phyloP scores from a whole-genome alignment of 495 filamentous ascomycete species.

The Neurospora cerealis region DNA sequence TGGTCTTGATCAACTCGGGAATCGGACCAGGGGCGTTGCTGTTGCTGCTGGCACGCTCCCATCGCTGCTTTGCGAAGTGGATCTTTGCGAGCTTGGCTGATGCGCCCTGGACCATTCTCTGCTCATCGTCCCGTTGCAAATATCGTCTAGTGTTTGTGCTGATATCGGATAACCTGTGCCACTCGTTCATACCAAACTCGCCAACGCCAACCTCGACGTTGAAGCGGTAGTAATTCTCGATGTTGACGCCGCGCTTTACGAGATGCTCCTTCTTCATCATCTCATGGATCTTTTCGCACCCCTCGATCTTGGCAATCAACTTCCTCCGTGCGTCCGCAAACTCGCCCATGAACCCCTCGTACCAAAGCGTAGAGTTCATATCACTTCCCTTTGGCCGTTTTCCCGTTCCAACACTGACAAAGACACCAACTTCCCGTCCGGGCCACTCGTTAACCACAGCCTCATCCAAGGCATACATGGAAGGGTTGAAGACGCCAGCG shows the following conservation, averaged over 20 bases:
- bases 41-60: conserved; percentile 17
- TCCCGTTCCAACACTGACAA: conserved; percentile 86
- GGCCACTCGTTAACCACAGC: conserved; percentile 91
- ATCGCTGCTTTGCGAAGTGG: conserved; percentile 49
- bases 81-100: conserved; percentile 81
- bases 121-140: conserved; percentile 60
- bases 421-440: conserved; percentile 77
- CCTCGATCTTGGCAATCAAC: conserved; percentile 84
- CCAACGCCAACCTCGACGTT: conserved; percentile 97
- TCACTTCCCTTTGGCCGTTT: conserved; percentile 70
- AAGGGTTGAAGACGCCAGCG: conserved; percentile 81
- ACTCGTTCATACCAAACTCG: conserved; percentile 98
- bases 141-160: conserved; percentile 83
- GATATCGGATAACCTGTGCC: conserved; percentile 86
- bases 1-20: conserved; percentile 21
- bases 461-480: conserved; percentile 78
- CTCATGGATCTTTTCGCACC: conserved; percentile 84
- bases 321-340: conserved; percentile 82
- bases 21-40: conserved; percentile 1
- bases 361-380: conserved; percentile 66
- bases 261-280: conserved; percentile 70
- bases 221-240: conserved; percentile 91
- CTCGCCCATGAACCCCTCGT: conserved; percentile 84
- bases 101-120: conserved; percentile 62
- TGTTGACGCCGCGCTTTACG: conserved; percentile 64